Evolutionary conservation across 1,139 yeast genomes (phyloP).

Genomic region (Geotrichum phurueaensis): DNA sequence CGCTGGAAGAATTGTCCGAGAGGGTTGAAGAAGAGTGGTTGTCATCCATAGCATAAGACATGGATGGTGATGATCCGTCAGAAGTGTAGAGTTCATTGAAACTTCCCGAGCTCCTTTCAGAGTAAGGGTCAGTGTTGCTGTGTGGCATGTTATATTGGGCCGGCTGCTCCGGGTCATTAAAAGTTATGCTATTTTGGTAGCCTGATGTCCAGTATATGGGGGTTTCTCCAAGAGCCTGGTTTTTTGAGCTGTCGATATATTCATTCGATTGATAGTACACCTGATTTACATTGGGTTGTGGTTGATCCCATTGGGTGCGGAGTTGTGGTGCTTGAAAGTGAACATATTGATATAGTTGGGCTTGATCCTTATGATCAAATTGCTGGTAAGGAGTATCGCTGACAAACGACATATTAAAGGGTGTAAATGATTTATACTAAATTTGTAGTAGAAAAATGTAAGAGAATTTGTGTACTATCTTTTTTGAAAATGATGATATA

Average conservation of each 20-base stretch:
- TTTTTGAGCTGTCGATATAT: not conserved
- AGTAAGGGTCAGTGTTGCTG: not conserved
- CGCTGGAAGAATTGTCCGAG: not conserved
- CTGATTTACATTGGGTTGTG: not conserved
- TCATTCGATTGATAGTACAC: not conserved
- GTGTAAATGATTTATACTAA: not conserved
- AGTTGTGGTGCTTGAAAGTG: not conserved
- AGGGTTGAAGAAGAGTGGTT: not conserved
- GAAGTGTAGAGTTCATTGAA: not conserved
- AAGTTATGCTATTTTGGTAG: not conserved
- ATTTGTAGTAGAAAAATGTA: not conserved
- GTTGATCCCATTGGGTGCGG: not conserved
- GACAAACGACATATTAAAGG: not conserved
- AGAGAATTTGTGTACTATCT: not conserved
- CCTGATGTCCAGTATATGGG: not conserved
- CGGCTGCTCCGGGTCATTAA: not conserved
- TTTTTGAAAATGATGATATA: not conserved
- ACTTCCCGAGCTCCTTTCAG: not conserved
- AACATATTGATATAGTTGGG: not conserved
- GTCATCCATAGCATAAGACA: not conserved
- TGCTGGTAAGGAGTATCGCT: not conserved
- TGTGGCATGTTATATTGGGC: not conserved
- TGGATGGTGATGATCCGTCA: not conserved
- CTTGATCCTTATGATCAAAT: not conserved
- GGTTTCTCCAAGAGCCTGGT: not conserved